These are phyloP conservation scores for Rhipidocladum racemiflorum DNA, from an alignment of 176 grass and related monocot species.

Conservation along the genomic window DNA sequence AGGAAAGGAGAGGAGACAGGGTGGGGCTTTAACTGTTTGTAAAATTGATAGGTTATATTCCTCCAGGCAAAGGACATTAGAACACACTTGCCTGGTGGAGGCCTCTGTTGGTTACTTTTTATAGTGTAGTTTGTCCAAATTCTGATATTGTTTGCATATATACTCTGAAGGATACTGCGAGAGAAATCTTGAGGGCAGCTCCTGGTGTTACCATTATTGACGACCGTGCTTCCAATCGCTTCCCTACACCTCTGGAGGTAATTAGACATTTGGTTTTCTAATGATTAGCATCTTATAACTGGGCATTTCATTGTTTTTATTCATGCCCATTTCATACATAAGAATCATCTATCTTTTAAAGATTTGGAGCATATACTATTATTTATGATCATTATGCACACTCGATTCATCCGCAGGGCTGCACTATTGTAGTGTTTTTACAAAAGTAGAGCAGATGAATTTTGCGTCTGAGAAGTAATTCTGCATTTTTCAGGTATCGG, in stretches of 20 bases:
- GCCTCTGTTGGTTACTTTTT: not conserved
- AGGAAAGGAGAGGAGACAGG: not conserved
- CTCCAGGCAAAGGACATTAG: not conserved
- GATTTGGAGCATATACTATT: not conserved
- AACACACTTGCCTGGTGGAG: not conserved
- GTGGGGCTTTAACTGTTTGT: not conserved
- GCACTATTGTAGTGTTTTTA: not conserved
- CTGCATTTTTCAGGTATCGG: constrained; percentile 63
- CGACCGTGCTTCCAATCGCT: constrained; percentile 65
- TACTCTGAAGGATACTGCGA: constrained; percentile 75
- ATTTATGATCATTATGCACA: not conserved
- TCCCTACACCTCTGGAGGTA: constrained; percentile 87
- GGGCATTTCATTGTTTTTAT: not conserved
- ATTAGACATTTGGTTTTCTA: not conserved
- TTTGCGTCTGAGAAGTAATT: not conserved
- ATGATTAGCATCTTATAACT: not conserved
- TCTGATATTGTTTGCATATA: constrained; percentile 37
- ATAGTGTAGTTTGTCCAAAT: constrained; percentile 7
- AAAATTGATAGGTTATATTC: not conserved
- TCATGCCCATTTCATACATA: not conserved
- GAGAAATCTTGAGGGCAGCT: constrained; percentile 73
- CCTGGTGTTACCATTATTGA: constrained; percentile 81
- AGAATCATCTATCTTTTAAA: not conserved
- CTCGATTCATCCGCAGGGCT: not conserved
- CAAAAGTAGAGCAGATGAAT: not conserved